Evolutionary conservation across 495 filamentous ascomycete species (phyloP).

Genomic region (Neurospora sp.): DNA sequence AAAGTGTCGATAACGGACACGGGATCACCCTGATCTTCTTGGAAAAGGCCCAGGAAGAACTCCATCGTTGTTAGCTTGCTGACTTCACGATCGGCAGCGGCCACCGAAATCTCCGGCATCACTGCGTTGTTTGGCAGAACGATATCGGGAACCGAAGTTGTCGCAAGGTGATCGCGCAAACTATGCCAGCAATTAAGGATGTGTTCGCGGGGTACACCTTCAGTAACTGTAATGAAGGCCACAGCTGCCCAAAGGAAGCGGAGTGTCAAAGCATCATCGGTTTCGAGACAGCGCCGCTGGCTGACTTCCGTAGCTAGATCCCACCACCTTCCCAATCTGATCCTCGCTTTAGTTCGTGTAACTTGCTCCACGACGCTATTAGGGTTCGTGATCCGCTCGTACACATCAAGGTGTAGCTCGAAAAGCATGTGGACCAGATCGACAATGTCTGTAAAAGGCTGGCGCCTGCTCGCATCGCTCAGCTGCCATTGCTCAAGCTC

Average conservation of each 20-base stretch:
- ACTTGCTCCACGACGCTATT: constrained; percentile 54
- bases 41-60: constrained; percentile 83
- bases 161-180: constrained; percentile 34
- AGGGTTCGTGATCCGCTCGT: constrained; percentile 63
- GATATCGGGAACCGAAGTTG: constrained; percentile 36
- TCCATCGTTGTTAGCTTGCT: constrained; percentile 89
- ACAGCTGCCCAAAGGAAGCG: constrained; percentile 80
- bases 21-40: constrained; percentile 54
- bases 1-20: constrained; percentile 78
- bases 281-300: constrained; percentile 23
- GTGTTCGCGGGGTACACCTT: constrained; percentile 62
- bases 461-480: constrained; percentile 12
- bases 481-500: constrained; percentile 26
- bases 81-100: constrained; percentile 77
- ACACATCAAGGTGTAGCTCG: constrained; percentile 84
- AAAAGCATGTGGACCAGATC: constrained; percentile 69
- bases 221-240: constrained; percentile 59
- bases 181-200: constrained; percentile 70
- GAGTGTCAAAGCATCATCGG: constrained; percentile 39
- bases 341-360: constrained; percentile 51
- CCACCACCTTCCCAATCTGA: constrained; percentile 67
- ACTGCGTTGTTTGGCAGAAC: constrained; percentile 72
- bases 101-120: constrained; percentile 80
- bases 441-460: constrained; percentile 21
- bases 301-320: constrained; percentile 56